Conservation (phyloP, 495 filamentous ascomycete species). For the Bacidia gigantensis region DNA sequence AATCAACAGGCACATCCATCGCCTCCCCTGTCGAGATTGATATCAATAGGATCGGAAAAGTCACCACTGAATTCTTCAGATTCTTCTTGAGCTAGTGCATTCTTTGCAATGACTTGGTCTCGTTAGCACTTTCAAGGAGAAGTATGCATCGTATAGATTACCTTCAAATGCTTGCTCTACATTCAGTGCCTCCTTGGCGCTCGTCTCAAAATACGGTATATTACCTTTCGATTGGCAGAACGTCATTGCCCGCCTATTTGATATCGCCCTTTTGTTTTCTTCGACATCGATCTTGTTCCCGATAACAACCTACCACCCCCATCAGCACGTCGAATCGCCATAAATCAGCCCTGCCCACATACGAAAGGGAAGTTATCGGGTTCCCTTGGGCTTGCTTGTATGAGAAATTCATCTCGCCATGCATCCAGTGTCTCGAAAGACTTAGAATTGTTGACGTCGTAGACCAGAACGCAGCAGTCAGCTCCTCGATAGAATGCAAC, state of each 20-base stretch:
- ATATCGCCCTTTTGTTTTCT: conserved; percentile 94
- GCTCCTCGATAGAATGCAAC: conserved; percentile 97
- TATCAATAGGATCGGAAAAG: conserved; percentile 94
- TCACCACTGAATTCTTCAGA: conserved; percentile 84
- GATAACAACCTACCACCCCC: conserved; percentile 61
- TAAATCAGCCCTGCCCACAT: no score
- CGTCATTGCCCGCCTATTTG: conserved; percentile 84
- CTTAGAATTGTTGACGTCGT: conserved; percentile 98
- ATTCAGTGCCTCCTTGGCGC: conserved; percentile 95
- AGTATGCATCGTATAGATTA: conserved; percentile 24
- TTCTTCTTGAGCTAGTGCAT: conserved; percentile 91
- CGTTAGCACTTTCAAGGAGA: background rate
- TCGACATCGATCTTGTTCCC: conserved; percentile 99
- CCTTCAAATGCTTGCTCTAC: conserved; percentile 98
- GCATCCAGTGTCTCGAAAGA: conserved; percentile 96
- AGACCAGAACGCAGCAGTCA: conserved; percentile 97
- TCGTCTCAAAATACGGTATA: conserved; percentile 98
- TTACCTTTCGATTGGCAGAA: conserved; percentile 96
- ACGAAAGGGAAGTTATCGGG: conserved; percentile 98
- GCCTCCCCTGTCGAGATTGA: conserved; percentile 79
- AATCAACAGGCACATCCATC: conserved; percentile 79
- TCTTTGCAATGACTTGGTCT: conserved; percentile 76
- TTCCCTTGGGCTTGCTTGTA: conserved; percentile 91
- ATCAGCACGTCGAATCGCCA: background rate
- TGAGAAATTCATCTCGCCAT: conserved; percentile 97